Percentiles rank a stretch among this genome's conserved stretches.
These are phyloP conservation scores for Saccharomyces pastorianus DNA, from an alignment of 1,139 yeast genomes.

Conservation along the genomic window DNA sequence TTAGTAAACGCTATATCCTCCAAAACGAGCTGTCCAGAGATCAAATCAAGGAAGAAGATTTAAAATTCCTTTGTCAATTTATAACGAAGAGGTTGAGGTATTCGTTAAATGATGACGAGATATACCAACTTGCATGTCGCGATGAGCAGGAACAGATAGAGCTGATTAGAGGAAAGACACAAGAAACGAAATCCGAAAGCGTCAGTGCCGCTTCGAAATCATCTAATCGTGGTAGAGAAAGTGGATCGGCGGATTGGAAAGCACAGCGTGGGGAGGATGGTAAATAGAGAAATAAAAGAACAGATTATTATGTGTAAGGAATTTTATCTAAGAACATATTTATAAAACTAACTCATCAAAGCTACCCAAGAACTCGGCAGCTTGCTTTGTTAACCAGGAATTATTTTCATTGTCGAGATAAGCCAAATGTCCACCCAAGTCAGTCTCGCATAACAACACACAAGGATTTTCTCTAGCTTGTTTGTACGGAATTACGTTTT, in stretches of 20 bases:
- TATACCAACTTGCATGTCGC: conserved; percentile 31
- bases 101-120: conserved; percentile 30
- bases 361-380: conserved; percentile 49
- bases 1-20: conserved; percentile 60
- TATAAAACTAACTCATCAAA: conserved; percentile 37
- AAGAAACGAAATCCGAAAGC: conserved; percentile 2
- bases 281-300: conserved; percentile 7
- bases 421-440: conserved; percentile 77
- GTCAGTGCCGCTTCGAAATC: conserved; percentile 7
- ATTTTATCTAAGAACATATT: background rate
- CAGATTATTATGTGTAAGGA: background rate
- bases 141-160: conserved; percentile 39
- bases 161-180: conserved; percentile 12
- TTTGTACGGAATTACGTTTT: conserved; percentile 49
- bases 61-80: conserved; percentile 34
- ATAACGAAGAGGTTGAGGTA: conserved; percentile 38
- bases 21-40: conserved; percentile 45
- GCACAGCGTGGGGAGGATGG: conserved; percentile 71
- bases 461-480: conserved; percentile 63
- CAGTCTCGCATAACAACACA: conserved; percentile 53
- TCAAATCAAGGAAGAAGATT: conserved; percentile 37
- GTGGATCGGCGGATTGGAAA: conserved; percentile 75
- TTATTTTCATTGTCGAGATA: conserved; percentile 47
- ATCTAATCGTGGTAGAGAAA: conserved; percentile 46
- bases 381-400: conserved; percentile 63